phyloP scores from a whole-genome alignment of 352 stramenopile species.

The Phytophthora sp. region DNA sequence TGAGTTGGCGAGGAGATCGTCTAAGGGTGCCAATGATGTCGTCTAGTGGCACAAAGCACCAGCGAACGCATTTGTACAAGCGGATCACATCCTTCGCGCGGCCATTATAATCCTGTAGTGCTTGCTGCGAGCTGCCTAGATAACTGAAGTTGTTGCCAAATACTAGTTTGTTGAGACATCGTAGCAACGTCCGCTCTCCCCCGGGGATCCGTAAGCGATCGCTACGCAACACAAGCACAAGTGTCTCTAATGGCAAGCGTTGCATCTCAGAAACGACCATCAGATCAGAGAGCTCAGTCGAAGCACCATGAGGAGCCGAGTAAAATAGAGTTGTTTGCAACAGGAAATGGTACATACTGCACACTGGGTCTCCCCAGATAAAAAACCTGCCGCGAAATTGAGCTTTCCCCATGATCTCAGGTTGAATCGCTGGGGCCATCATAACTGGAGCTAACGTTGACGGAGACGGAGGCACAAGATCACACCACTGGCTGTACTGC shows the following conservation, averaged over 20 bases:
- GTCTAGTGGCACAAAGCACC: conserved; percentile 62
- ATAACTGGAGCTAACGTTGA: conserved; percentile 14
- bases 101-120: conserved; percentile 33
- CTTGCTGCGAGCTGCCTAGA: conserved; percentile 1
- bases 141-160: conserved; percentile 37
- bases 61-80: conserved; percentile 69
- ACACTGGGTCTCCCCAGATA: conserved; percentile 67
- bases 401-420: conserved; percentile 23
- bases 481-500: conserved; percentile 38
- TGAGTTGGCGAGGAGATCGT: conserved; percentile 44
- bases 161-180: conserved; percentile 49
- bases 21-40: conserved; percentile 63
- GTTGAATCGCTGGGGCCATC: conserved; percentile 8
- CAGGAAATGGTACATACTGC: conserved; percentile 76
- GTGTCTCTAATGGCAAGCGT: conserved; percentile 60
- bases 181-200: conserved; percentile 58
- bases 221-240: conserved; percentile 62
- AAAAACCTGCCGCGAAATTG: conserved; percentile 40
- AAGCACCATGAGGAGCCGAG: conserved; percentile 30
- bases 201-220: conserved; percentile 63
- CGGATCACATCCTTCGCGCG: conserved; percentile 45
- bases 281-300: conserved; percentile 29
- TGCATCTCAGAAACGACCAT: conserved; percentile 49
- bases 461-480: conserved; percentile 28
- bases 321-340: conserved; percentile 73